Conservation (phyloP, 768 basidiomycete genomes). For the Boletus sp. region DNA sequence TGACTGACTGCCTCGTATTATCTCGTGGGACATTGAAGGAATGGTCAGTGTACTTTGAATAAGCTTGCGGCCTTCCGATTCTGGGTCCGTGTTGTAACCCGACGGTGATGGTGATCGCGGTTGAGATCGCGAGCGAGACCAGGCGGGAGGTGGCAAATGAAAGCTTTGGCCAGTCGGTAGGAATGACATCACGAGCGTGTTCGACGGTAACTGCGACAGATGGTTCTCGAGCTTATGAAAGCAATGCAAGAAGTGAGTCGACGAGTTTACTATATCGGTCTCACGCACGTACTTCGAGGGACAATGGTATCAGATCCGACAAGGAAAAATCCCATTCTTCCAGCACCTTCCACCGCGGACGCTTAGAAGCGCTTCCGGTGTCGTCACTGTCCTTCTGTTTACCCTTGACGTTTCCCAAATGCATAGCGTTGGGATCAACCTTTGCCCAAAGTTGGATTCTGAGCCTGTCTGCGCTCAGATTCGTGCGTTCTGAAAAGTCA, state of each 20-base stretch:
- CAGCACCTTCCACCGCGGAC: constrained; percentile 57
- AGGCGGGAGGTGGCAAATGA: constrained; percentile 45
- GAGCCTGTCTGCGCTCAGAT: constrained; percentile 50
- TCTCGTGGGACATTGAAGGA: constrained; percentile 19
- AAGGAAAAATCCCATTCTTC: constrained; percentile 68
- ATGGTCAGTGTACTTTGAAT: constrained; percentile 30
- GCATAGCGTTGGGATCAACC: constrained; percentile 19
- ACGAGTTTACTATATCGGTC: constrained; percentile 5
- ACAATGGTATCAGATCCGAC: constrained; percentile 51
- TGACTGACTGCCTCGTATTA: constrained; percentile 14
- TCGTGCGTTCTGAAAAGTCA: constrained; percentile 54
- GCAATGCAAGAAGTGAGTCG: constrained; percentile 7
- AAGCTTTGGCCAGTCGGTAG: constrained; percentile 58
- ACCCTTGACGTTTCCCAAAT: constrained; percentile 34
- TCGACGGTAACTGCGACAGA: constrained; percentile 57
- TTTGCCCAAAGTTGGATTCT: constrained; percentile 61
- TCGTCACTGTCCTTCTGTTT: constrained; percentile 42
- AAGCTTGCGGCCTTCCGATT: constrained; percentile 46
- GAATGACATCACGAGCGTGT: constrained; percentile 67
- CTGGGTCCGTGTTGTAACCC: constrained; percentile 74
- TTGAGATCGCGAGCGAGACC: constrained; percentile 25
- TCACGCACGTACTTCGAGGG: constrained; percentile 53
- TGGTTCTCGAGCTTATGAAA: constrained; percentile 35
- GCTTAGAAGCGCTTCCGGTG: constrained; percentile 10
- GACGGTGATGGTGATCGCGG: constrained; percentile 54